These are phyloP conservation scores for Piper longum DNA, from an alignment of 164 flowering plant species.

Conservation along the genomic window DNA sequence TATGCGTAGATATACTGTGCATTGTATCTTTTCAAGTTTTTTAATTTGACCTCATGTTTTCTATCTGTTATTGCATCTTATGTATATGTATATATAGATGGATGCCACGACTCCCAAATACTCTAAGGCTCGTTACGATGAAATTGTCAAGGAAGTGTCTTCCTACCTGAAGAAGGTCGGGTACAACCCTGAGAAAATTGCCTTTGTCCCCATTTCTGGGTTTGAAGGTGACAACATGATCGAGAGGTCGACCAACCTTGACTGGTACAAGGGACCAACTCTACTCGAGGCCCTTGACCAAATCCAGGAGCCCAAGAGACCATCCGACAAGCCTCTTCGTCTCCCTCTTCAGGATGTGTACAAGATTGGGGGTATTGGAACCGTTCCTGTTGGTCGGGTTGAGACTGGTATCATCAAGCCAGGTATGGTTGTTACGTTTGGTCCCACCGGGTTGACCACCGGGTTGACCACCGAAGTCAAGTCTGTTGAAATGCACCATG, in stretches of 20 bases:
- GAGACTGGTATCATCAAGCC: slow-evolving; percentile 46
- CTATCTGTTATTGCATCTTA: no score
- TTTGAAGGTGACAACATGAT: slow-evolving; percentile 25
- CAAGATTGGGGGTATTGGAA: slow-evolving; percentile 58
- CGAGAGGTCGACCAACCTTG: slow-evolving; percentile 36
- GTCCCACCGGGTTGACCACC: slow-evolving; percentile 40
- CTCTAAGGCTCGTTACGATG: slow-evolving; percentile 47
- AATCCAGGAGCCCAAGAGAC: slow-evolving; percentile 45
- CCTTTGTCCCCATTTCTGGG: slow-evolving; percentile 22
- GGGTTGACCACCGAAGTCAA: slow-evolving; percentile 53
- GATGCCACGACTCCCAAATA: slow-evolving; percentile 53
- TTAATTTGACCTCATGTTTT: no score
- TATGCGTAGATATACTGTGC: no score
- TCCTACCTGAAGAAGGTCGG: slow-evolving; percentile 17
- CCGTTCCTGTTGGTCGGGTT: slow-evolving; percentile 48
- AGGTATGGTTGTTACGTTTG: slow-evolving; percentile 49
- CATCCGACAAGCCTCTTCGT: slow-evolving; percentile 52
- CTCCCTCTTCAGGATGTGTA: slow-evolving; percentile 56
- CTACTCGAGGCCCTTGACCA: slow-evolving; percentile 42
- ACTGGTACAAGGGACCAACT: slow-evolving; percentile 57
- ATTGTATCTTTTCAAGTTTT: no score
- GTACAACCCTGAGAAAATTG: slow-evolving; percentile 20
- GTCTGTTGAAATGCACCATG: slow-evolving; percentile 61
- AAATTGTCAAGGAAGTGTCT: slow-evolving; percentile 17
- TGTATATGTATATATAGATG: slow-evolving; percentile 16